These are phyloP conservation scores for Isabelozyma heimii DNA, from an alignment of 805 yeast species.

Conservation along the genomic window DNA sequence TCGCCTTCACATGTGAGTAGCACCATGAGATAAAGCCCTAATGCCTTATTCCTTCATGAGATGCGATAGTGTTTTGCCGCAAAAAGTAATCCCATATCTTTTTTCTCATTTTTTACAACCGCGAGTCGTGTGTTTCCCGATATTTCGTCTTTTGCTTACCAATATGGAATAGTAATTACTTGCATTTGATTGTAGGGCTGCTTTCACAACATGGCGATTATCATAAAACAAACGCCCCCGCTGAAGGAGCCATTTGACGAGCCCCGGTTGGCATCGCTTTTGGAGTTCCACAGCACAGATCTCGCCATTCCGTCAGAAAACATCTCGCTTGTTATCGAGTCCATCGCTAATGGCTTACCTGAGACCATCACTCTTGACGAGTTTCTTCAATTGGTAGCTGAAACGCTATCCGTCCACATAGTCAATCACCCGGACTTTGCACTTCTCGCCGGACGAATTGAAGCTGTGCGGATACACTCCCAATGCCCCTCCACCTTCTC, in stretches of 20 bases:
- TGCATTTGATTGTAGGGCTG: not conserved
- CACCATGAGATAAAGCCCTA: no score
- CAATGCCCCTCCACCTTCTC: constrained; percentile 17
- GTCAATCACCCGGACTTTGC: constrained; percentile 35
- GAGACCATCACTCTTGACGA: constrained; percentile 12
- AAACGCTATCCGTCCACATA: constrained; percentile 30
- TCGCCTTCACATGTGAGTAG: no score
- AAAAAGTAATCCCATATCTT: no score
- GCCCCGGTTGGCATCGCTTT: not conserved
- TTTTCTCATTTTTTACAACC: no score
- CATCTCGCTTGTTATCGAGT: not conserved
- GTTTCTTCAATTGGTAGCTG: constrained; percentile 28
- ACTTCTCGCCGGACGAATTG: constrained; percentile 35
- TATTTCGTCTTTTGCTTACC: not conserved
- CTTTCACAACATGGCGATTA: not conserved
- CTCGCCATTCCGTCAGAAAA: not conserved
- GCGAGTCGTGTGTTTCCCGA: no score
- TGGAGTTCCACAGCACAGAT: not conserved
- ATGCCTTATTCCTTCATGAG: no score
- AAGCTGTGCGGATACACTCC: constrained; percentile 25
- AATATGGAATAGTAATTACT: not conserved
- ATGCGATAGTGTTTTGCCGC: no score
- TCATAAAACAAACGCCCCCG: not conserved
- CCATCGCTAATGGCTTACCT: constrained; percentile 14
- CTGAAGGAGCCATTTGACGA: not conserved